Conservation (phyloP, 1,139 yeast genomes). For the Sugiyamaella sp. region DNA sequence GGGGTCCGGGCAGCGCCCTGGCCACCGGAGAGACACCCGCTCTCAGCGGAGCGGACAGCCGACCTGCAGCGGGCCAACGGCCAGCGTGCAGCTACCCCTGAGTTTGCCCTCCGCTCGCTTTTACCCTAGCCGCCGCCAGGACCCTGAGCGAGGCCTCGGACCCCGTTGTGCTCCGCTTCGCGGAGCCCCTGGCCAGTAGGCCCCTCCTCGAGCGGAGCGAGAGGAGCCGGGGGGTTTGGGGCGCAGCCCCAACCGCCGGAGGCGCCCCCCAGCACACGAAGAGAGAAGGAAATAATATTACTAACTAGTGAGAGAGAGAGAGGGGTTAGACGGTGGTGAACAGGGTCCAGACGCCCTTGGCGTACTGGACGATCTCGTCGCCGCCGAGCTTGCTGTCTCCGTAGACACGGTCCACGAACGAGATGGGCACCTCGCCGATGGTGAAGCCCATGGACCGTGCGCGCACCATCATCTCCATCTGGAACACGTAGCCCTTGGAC, state of each 20-base stretch:
- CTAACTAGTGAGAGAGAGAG: not conserved
- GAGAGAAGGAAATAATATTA: too few species aligned
- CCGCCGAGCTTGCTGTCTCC: constrained; percentile 85
- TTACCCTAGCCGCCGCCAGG: too few species aligned
- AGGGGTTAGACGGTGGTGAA: constrained; percentile 58
- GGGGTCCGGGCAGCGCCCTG: not conserved
- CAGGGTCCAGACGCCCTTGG: constrained; percentile 73
- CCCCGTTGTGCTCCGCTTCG: too few species aligned
- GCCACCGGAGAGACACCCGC: not conserved
- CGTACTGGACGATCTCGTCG: constrained; percentile 76
- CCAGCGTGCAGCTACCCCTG: too few species aligned
- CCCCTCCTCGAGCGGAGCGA: not conserved
- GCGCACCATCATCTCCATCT: constrained; percentile 89
- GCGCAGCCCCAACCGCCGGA: constrained; percentile 1
- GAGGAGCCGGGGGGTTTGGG: constrained; percentile 1
- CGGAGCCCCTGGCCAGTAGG: too few species aligned
- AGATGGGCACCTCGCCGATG: constrained; percentile 80
- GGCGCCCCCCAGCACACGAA: not conserved
- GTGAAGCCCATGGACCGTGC: constrained; percentile 72
- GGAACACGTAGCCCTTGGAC: constrained; percentile 84
- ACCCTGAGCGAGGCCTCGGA: too few species aligned
- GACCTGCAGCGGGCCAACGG: too few species aligned
- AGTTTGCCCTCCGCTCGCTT: too few species aligned
- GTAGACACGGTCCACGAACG: constrained; percentile 77
- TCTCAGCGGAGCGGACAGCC: too few species aligned